Evolutionary conservation across 768 basidiomycete species (phyloP), one percentile per base, ranked within the genome.

Genomic region (Suillus subaureus): DNA sequence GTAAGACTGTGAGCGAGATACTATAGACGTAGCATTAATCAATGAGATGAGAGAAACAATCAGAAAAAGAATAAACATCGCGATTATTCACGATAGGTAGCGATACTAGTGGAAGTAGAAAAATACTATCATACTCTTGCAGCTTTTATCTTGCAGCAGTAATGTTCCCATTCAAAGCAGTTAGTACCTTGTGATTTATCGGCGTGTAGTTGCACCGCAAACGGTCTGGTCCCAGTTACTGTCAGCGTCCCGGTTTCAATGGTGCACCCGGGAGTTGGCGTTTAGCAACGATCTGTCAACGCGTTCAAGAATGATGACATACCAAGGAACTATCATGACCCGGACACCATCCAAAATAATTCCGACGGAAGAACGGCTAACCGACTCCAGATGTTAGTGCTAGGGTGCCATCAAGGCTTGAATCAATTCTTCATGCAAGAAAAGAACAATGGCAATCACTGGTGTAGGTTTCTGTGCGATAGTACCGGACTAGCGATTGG

Each of bases 1-100:
- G n/a, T 11, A n/a, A 8, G 65, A n/a, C 28, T 49, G 33, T 12
- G 66, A 66, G 65, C 66, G 72, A n/a, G 66, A 67, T 49, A 72
- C 63, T 16, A 74, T 64, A 13, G 64, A 57, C 23, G 66, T 69
- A 31, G 71, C 73, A 60, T 68, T 26, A 18, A 54, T n/a, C 18
- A 62, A 49, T 4, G 65, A 58, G 21, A 67, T 31, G 45, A 65
- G 21, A 3, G 70, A 68, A 16, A 68, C 11, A 2, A 54, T 57
- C 39, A 64, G 28, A 16, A 68, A n/a, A 37, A 37, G 35, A 61
- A 43, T 45, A 61, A 61, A 31, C 73, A 74, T 51, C 23, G 23
- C 3, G 15, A 51, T 51, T 16, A 11, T 47, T 72, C 4, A n/a
- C n/a, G 35, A 56, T 56, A 13, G 12, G 21, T 35, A 1, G n/a